Conservation (phyloP, 805 yeast species). For the Zygoascus tannicola region DNA sequence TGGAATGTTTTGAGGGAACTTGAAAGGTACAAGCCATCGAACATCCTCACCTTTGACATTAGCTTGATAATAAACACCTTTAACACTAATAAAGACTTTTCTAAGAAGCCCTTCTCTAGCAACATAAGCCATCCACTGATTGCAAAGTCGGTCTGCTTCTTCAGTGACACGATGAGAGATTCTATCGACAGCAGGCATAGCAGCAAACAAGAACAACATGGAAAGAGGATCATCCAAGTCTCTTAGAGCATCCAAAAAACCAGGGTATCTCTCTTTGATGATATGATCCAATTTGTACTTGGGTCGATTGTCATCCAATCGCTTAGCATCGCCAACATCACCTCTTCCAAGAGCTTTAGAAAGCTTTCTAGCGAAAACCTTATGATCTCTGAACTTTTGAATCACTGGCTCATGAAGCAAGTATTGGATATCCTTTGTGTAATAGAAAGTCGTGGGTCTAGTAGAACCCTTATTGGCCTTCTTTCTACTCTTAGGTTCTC, state of each 20-base stretch:
- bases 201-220: constrained; percentile 88
- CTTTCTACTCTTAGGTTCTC: constrained; percentile 92
- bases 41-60: constrained; percentile 82
- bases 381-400: constrained; percentile 87
- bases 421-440: constrained; percentile 88
- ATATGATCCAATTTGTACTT: constrained; percentile 80
- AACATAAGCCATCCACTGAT: constrained; percentile 92
- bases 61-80: constrained; percentile 95
- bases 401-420: constrained; percentile 91
- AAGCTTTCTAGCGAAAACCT: constrained; percentile 84
- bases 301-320: constrained; percentile 72
- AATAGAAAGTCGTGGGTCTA: constrained; percentile 90
- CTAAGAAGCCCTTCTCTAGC: constrained; percentile 73
- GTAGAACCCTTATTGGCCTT: constrained; percentile 98
- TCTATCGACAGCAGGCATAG: constrained; percentile 86
- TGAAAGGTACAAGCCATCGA: constrained; percentile 94
- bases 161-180: constrained; percentile 73
- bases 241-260: constrained; percentile 83
- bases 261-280: constrained; percentile 91
- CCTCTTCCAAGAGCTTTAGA: constrained; percentile 87
- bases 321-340: constrained; percentile 80
- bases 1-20: constrained; percentile 93
- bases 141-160: constrained; percentile 78
- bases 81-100: constrained; percentile 91
- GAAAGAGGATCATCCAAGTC: constrained; percentile 92